Evolutionary conservation across 805 yeast species (phyloP), one percentile per base, ranked within the genome.

Genomic region (Kuraishia capsulata): DNA sequence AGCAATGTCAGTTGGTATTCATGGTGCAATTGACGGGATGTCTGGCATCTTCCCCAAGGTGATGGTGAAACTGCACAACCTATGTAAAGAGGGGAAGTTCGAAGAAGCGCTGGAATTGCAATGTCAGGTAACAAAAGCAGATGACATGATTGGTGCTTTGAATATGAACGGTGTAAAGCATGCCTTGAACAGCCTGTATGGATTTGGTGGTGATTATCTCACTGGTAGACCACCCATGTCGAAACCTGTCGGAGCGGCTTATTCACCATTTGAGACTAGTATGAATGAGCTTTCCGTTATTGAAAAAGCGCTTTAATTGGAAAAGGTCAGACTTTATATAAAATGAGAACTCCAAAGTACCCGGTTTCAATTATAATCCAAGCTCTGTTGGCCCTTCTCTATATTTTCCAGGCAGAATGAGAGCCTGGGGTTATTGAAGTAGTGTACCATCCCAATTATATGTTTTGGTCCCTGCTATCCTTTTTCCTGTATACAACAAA

Each of bases 21-120:
- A 55, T 32, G 78, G 77, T 26, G 62, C 75, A 14, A 67, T 73
- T 39, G 77, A 72, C 49, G 78, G 74, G 6, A 54, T 71, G 24
- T 60, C 71, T 30, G 74, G 73, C 30, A 71, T 70, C 4, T 70
- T 62, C 53, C 79, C 79, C 44, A 67, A 68, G 52, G 57, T 67
- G 11, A 62, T 65, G 39, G 67, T 67, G 36, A 55, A 57, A 36
- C 51, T 73, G 33, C 62, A 53, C 47, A 52, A 61, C 24, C 56
- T 68, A 13, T 60, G 45, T 42, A 55, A 58, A 25, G 53, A 47
- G 5, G 76, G 75, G 23, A 59, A 69, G 34, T 37, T 48, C 29
- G 51, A 49, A 28, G 64, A 57, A 42, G 77, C 76, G 10, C 55
- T 52, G 43, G 48, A 52, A 33, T 47, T 73, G 32, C 78, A 72